Percentiles rank a stretch among this genome's conserved stretches.
phyloP scores from a whole-genome alignment of 495 filamentous ascomycete species.

The Cercophora samala region DNA sequence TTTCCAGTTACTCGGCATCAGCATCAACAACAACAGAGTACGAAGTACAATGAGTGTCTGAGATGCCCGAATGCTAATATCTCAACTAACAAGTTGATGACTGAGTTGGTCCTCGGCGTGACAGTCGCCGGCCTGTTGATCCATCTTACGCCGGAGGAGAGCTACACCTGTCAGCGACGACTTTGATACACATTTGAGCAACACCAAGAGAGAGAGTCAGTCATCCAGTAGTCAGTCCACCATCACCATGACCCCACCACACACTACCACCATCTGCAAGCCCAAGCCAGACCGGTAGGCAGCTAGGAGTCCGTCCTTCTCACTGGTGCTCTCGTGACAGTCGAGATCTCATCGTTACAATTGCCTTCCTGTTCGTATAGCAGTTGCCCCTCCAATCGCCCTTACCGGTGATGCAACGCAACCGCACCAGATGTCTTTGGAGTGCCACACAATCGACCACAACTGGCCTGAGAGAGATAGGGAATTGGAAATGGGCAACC shows the following conservation, averaged over 20 bases:
- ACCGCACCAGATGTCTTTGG: constrained; percentile 16
- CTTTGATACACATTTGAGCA: constrained; percentile 1
- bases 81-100: no score
- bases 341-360: constrained; percentile 18
- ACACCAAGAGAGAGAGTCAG: constrained; percentile 17
- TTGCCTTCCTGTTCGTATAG: constrained; percentile 8
- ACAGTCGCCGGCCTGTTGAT: background rate
- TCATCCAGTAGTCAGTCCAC: constrained; percentile 13
- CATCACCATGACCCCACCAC: constrained; percentile 2
- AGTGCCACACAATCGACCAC: constrained; percentile 10
- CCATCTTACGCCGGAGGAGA: background rate
- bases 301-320: background rate
- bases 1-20: no score
- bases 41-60: no score
- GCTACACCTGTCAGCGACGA: background rate
- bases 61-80: no score
- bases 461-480: constrained; percentile 6
- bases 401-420: constrained; percentile 24
- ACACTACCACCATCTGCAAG: constrained; percentile 1
- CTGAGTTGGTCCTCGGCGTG: no score
- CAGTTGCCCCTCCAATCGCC: constrained; percentile 1
- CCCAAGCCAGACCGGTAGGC: background rate
- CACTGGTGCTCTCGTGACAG: constrained; percentile 18
- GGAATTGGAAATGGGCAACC: background rate
- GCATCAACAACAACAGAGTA: no score